phyloP scores from a whole-genome alignment of 164 flowering plant genomes.

The Kingdonia uniflora region DNA sequence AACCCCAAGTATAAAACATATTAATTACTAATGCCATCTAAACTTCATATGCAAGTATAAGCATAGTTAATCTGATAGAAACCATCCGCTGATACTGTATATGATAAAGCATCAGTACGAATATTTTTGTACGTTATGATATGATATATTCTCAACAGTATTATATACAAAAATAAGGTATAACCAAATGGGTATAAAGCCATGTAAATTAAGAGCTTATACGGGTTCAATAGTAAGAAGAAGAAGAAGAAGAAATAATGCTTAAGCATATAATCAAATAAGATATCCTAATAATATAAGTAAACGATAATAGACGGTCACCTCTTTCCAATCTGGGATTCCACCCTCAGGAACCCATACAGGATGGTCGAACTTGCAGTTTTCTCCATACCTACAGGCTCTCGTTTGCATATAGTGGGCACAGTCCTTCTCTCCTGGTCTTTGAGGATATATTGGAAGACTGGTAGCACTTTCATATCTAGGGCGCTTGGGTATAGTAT shows the following conservation, averaged over 20 bases:
- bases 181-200: too few species aligned
- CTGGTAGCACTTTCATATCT: slow-evolving; percentile 70
- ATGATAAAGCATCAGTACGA: too few species aligned
- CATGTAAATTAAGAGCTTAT: slow-evolving; percentile 1
- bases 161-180: too few species aligned
- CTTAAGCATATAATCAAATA: slow-evolving; percentile 9
- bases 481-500: slow-evolving; percentile 80
- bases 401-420: slow-evolving; percentile 98
- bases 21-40: too few species aligned
- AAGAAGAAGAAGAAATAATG: slow-evolving; percentile 9
- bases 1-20: too few species aligned
- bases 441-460: slow-evolving; percentile 89
- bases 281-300: slow-evolving; percentile 10
- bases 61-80: neutral
- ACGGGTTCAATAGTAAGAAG: neutral
- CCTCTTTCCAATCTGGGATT: slow-evolving; percentile 99
- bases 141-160: too few species aligned
- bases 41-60: neutral
- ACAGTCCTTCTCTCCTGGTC: slow-evolving; percentile 99
- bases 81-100: too few species aligned
- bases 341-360: slow-evolving; percentile 99
- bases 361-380: slow-evolving; percentile 99
- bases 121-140: too few species aligned
- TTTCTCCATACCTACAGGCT: slow-evolving; percentile 96
- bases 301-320: slow-evolving; percentile 42